These are phyloP conservation scores for Fusarium liriodendri DNA, from an alignment of 2,329 filamentous ascomycete species.

Conservation along the genomic window DNA sequence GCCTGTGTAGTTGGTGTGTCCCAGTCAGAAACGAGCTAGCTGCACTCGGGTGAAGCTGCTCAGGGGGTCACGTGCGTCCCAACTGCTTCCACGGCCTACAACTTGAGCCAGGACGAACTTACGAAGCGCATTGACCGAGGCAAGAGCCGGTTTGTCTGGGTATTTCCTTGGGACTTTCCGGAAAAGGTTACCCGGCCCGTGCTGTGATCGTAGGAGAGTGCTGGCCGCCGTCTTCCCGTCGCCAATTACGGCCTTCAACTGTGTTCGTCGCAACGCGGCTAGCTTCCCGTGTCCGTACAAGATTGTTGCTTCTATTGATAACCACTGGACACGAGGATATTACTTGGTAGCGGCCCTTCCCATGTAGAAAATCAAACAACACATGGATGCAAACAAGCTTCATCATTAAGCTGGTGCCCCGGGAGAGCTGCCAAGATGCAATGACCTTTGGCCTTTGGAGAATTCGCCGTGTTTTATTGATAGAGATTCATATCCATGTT, in stretches of 20 bases:
- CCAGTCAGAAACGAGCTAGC: not conserved
- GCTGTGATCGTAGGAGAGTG: constrained; percentile 15
- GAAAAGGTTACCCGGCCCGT: not conserved
- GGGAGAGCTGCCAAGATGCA: not conserved
- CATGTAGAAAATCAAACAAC: not conserved
- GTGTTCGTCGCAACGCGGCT: constrained; percentile 13
- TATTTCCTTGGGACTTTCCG: not conserved
- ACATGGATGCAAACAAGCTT: constrained; percentile 4
- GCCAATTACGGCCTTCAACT: constrained; percentile 2
- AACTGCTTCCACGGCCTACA: not conserved
- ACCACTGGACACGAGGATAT: constrained; percentile 1
- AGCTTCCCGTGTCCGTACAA: constrained; percentile 10
- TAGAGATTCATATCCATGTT: not conserved
- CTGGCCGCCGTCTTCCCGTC: constrained; percentile 9
- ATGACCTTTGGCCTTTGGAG: not conserved
- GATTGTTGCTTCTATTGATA: not conserved
- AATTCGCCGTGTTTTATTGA: not conserved
- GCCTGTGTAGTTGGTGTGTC: constrained; percentile 9
- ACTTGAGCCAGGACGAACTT: not conserved
- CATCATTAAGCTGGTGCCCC: not conserved
- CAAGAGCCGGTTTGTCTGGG: not conserved
- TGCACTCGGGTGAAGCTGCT: not conserved
- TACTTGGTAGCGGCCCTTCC: constrained; percentile 17
- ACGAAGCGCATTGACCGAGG: not conserved
- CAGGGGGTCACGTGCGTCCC: not conserved